Evolutionary conservation across 140 eudicot genomes (phyloP), one percentile per base, ranked within the genome.

Genomic region (Senecio squalidus): DNA sequence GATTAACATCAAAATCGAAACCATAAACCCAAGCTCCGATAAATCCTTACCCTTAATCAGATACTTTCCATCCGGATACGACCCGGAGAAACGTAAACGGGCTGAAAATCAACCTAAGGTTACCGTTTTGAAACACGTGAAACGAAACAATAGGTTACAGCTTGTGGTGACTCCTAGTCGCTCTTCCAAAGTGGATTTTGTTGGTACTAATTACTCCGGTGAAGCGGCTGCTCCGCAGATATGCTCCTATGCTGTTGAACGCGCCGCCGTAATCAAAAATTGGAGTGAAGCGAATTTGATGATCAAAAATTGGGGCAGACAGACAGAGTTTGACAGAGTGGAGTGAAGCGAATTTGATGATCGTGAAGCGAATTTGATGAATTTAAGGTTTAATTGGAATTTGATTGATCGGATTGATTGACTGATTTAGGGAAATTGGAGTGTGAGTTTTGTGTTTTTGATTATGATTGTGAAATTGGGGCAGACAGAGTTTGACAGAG

Each of bases 201-300:
- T 86, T 0, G 98, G 98, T 2, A 83, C 88, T 1, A 86, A 64
- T 67, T 84, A 78, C 66, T 62, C 84, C 14, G 98, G 98, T 18
- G 98, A 91, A 34, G 94, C 83, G 1, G 62, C 86, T 24, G 69
- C 74, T 24, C 88, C 88, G 51, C 90, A 82, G 69, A 11, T 79
- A 3, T 80, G 94, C 46, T 68, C 80, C 58, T 86, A 80, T 55
- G 80, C 82, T 51, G 94, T 90, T 36, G 94, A n/a, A n/a, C n/a
- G n/a, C n/a, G n/a, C n/a, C n/a, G n/a, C n/a, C n/a, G n/a, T n/a
- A n/a, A n/a, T n/a, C n/a, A n/a, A n/a, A n/a, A n/a, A n/a, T n/a
- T n/a, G n/a, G n/a, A n/a, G n/a, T n/a, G n/a, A n/a, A n/a, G n/a
- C n/a, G n/a, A n/a, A n/a, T n/a, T n/a, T n/a, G n/a, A n/a, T n/a